These are phyloP conservation scores for Monilinia vaccinii-corymbosi DNA, from an alignment of 2,329 filamentous ascomycete species.

Conservation along the genomic window DNA sequence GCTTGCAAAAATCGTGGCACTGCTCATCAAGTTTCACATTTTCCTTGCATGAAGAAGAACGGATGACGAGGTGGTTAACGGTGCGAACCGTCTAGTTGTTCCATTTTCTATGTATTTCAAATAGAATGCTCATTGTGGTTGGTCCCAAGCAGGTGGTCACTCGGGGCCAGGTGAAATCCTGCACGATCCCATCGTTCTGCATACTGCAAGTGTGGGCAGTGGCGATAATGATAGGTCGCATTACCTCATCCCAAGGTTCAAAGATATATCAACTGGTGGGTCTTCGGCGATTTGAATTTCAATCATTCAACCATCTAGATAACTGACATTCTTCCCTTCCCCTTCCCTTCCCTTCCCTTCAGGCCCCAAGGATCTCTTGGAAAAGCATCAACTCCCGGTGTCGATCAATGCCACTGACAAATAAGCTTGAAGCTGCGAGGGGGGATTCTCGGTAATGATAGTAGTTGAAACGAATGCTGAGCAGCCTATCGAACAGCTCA, in stretches of 20 bases:
- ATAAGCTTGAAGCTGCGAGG: neutral
- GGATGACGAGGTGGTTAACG: neutral
- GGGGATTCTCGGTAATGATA: neutral
- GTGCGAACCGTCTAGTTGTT: too few species aligned
- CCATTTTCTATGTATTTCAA: neutral
- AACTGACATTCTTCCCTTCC: neutral
- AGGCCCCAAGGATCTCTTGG: neutral
- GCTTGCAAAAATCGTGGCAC: neutral
- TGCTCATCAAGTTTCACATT: neutral
- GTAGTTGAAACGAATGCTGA: slow-evolving; percentile 7
- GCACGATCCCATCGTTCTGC: slow-evolving; percentile 8
- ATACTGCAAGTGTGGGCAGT: slow-evolving; percentile 4
- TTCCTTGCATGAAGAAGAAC: neutral
- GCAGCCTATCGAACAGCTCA: neutral
- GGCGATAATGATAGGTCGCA: slow-evolving; percentile 1
- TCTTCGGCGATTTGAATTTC: slow-evolving; percentile 3
- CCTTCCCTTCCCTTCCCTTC: neutral
- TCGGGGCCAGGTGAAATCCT: neutral
- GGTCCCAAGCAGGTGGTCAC: slow-evolving; percentile 10
- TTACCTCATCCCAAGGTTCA: neutral
- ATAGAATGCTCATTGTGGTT: neutral
- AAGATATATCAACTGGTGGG: slow-evolving; percentile 1
- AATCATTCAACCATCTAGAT: neutral
- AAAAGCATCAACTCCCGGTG: slow-evolving; percentile 8
- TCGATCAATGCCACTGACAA: slow-evolving; percentile 10